Conservation (phyloP, 179 eudicot species). For the Silene vulgaris region DNA sequence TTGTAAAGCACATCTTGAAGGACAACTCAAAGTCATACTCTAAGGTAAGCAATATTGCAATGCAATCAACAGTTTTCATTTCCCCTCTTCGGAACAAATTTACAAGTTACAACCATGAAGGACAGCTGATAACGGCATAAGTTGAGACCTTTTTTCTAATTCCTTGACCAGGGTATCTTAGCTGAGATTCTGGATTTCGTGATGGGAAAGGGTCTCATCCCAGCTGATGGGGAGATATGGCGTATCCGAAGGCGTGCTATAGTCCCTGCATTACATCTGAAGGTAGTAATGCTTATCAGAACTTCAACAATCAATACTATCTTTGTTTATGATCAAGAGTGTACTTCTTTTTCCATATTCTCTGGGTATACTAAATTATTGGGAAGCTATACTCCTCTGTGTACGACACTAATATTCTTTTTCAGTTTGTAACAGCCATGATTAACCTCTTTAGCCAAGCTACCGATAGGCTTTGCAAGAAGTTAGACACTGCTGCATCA, state of each 20-base stretch:
- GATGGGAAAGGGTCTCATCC: conserved; percentile 98
- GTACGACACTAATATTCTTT: conserved; percentile 12
- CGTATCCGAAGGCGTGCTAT: conserved; percentile 86
- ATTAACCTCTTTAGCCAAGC: conserved; percentile 82
- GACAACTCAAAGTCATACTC: conserved; percentile 90
- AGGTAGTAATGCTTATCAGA: conserved; percentile 38
- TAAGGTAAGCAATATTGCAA: conserved; percentile 44
- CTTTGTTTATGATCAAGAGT: not conserved
- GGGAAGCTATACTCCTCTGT: conserved; percentile 9
- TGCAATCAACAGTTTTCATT: conserved; percentile 5
- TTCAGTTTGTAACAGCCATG: conserved; percentile 91
- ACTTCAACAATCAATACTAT: conserved; percentile 3
- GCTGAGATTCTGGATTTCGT: conserved; percentile 94
- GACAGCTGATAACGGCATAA: not conserved
- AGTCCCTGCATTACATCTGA: conserved; percentile 92
- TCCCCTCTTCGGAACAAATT: conserved; percentile 8
- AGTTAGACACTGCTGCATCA: conserved; percentile 84
- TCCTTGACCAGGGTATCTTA: conserved; percentile 61
- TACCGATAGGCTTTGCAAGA: conserved; percentile 74
- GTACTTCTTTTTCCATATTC: not conserved
- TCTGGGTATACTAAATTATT: not conserved
- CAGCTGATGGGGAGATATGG: conserved; percentile 99
- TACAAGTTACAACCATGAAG: not conserved
- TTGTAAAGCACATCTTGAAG: conserved; percentile 78
- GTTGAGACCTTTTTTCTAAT: not conserved